phyloP scores from a whole-genome alignment of 257 asterid genomes.

The Solanum raphanifolium region DNA sequence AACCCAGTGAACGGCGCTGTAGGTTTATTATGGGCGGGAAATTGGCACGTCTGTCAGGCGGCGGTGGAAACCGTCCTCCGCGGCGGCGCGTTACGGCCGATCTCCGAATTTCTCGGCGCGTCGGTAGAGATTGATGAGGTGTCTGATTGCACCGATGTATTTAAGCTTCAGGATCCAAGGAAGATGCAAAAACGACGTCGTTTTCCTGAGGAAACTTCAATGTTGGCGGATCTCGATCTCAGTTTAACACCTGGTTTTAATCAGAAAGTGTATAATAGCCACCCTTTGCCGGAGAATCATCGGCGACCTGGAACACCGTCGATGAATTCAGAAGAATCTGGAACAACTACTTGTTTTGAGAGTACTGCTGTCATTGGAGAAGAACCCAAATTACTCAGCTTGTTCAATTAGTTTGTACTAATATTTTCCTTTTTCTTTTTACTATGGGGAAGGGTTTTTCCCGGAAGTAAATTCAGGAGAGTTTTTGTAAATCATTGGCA shows the following conservation, averaged over 20 bases:
- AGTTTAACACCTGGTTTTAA: slow-evolving; percentile 37
- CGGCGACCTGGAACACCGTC: slow-evolving; percentile 64
- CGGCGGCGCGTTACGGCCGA: slow-evolving; percentile 47
- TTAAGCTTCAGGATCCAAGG: slow-evolving; percentile 10
- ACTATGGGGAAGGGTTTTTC: slow-evolving; percentile 1
- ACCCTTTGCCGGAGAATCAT: slow-evolving; percentile 18
- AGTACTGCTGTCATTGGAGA: slow-evolving; percentile 5
- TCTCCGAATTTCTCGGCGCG: slow-evolving; percentile 29
- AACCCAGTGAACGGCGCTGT: slow-evolving; percentile 69
- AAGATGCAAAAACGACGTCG: slow-evolving; percentile 44
- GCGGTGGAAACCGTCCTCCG: slow-evolving; percentile 69
- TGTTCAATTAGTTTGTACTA: slow-evolving; percentile 33
- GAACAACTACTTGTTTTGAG: slow-evolving; percentile 43
- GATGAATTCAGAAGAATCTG: slow-evolving; percentile 74
- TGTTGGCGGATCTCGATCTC: slow-evolving; percentile 59
- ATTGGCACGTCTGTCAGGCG: slow-evolving; percentile 61
- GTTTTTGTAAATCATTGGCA: slow-evolving; percentile 47
- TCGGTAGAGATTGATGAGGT: slow-evolving; percentile 34
- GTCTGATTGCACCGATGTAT: slow-evolving; percentile 39
- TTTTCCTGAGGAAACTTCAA: slow-evolving; percentile 20
- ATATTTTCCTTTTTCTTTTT: not conserved
- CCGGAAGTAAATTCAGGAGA: slow-evolving; percentile 32
- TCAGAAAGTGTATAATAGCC: not conserved
- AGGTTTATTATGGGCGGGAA: slow-evolving; percentile 51
- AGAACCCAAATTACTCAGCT: slow-evolving; percentile 41